A percentile compares a stretch with the other conserved stretches of the same genome.
Conservation (phyloP, 148 eudicot genomes). For the Fagopyrum homotropicum region DNA sequence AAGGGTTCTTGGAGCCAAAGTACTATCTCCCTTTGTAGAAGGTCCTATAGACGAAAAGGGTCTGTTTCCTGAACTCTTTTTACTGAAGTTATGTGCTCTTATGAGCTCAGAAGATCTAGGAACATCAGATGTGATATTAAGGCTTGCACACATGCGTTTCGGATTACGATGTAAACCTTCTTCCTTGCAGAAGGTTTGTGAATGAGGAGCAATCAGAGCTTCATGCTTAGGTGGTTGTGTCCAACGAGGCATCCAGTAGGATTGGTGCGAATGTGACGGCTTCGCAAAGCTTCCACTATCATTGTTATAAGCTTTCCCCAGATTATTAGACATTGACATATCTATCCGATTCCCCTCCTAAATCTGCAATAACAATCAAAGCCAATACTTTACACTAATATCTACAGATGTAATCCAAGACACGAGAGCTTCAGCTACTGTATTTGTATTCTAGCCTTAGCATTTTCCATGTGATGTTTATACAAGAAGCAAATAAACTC, state of each 20-base stretch:
- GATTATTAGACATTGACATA: not conserved
- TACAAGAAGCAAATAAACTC: too few species aligned
- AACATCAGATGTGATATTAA: not conserved
- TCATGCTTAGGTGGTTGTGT: not conserved
- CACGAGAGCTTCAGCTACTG: not conserved
- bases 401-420: not conserved
- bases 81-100: not conserved
- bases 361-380: not conserved
- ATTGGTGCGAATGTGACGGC: not conserved
- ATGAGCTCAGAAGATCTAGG: not conserved
- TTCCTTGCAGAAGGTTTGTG: not conserved
- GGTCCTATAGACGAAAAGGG: not conserved
- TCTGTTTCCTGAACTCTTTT: not conserved
- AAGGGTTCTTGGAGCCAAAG: too few species aligned
- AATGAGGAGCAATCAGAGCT: not conserved
- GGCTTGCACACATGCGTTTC: not conserved
- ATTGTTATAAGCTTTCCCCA: not conserved
- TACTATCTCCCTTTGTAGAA: too few species aligned
- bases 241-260: not conserved
- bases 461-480: not conserved
- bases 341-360: not conserved
- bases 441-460: not conserved
- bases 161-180: not conserved
- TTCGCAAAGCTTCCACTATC: slow-evolving; percentile 1
- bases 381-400: not conserved